phyloP scores from a whole-genome alignment of 768 basidiomycete genomes.

The Mycena sanguinolenta region DNA sequence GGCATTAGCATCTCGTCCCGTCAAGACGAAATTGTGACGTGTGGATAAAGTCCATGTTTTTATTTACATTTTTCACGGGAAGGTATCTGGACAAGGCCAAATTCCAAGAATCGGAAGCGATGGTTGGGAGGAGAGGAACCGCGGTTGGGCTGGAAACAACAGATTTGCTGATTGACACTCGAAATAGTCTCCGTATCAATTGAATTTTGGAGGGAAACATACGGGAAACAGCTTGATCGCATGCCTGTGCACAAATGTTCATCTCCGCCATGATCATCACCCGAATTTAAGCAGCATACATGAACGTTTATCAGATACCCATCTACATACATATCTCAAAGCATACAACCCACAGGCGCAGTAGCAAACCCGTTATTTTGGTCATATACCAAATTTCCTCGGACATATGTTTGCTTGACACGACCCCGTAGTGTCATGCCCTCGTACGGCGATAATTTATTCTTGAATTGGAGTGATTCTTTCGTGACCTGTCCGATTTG shows the following conservation, averaged over 20 bases:
- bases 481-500: conserved; percentile 82
- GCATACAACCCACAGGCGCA: conserved; percentile 24
- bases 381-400: conserved; percentile 80
- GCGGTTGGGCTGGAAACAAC: conserved; percentile 10
- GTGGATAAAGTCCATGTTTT: background rate
- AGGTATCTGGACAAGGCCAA: too few relatives aligned
- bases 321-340: conserved; percentile 28
- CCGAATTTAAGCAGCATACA: too few relatives aligned
- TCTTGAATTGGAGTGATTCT: conserved; percentile 87
- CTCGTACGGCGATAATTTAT: conserved; percentile 92
- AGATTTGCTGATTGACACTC: background rate
- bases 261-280: background rate
- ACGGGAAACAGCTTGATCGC: too few relatives aligned
- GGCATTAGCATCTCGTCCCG: background rate
- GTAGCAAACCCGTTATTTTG: conserved; percentile 30
- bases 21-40: conserved; percentile 28
- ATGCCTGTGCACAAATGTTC: too few relatives aligned
- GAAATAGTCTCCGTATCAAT: background rate
- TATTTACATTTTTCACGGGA: too few relatives aligned
- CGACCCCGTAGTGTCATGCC: conserved; percentile 77
- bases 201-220: too few relatives aligned
- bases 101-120: background rate
- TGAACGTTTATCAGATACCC: background rate
- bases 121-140: background rate
- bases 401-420: conserved; percentile 85